phyloP scores from a whole-genome alignment of 345 rosid species.

The Eucalyptus melliodora region DNA sequence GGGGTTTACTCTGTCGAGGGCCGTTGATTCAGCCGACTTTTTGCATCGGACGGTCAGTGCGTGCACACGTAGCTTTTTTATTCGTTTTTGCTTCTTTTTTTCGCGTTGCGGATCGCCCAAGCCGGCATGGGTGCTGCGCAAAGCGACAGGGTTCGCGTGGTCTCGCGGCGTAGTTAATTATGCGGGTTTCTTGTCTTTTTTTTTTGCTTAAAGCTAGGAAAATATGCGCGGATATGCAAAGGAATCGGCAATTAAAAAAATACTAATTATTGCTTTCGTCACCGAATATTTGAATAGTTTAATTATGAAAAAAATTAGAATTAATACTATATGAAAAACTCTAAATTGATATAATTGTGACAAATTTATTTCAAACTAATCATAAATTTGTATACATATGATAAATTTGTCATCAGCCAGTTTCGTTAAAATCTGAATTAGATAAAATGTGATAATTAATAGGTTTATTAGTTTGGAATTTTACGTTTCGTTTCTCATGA shows the following conservation, averaged over 20 bases:
- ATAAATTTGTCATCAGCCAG: accelerated
- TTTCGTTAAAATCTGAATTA: accelerated
- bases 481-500: too few species aligned
- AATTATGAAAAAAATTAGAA: not conserved
- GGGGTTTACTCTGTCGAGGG: not conserved
- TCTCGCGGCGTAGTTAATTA: not conserved
- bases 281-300: not conserved
- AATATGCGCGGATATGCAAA: not conserved
- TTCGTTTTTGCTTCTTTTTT: not conserved
- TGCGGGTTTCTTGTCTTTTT: not conserved
- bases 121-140: not conserved
- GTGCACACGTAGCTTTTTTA: not conserved
- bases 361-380: accelerated
- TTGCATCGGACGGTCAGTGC: not conserved
- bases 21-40: not conserved
- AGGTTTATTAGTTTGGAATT: accelerated
- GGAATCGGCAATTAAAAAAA: not conserved
- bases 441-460: accelerated
- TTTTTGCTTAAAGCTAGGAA: not conserved
- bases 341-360: accelerated
- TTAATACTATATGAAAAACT: too few species aligned
- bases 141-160: not conserved
- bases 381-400: accelerated
- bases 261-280: not conserved
- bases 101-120: not conserved